phyloP scores from a whole-genome alignment of 1,284 basidiomycete species.

The Melanopsichium pennsylvanicum region DNA sequence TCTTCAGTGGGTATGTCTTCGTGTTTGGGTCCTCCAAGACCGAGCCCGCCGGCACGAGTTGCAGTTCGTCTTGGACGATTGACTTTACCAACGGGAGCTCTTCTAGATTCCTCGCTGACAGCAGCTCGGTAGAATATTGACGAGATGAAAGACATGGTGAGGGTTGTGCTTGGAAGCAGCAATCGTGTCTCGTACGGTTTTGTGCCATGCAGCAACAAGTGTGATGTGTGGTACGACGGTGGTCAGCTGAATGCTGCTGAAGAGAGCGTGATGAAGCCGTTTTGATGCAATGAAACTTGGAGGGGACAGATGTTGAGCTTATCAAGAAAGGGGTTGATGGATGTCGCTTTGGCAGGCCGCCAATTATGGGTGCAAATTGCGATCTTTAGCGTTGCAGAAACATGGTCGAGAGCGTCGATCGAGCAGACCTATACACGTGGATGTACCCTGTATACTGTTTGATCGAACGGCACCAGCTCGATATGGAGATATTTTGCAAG shows the following conservation, averaged over 20 bases:
- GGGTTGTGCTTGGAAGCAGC: no score
- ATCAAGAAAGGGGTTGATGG: no score
- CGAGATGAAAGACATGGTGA: conserved; percentile 40
- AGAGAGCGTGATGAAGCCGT: no score
- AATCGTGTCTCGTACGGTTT: not conserved
- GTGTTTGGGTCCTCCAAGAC: not conserved
- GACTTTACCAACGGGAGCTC: conserved; percentile 40
- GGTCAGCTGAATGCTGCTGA: not conserved
- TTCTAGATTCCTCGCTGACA: conserved; percentile 36
- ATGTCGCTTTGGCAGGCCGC: no score
- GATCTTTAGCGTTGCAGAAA: not conserved
- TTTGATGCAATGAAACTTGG: no score
- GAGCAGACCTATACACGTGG: no score
- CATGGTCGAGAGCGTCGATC: conserved; percentile 2
- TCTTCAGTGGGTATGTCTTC: not conserved
- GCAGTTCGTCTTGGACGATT: conserved; percentile 16
- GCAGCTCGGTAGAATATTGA: conserved; percentile 41
- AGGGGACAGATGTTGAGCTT: no score
- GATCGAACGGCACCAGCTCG: no score
- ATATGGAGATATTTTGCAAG: no score
- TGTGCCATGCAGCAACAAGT: not conserved
- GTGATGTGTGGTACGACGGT: not conserved
- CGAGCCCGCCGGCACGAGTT: not conserved
- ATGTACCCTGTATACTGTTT: no score
- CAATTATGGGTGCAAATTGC: not conserved